Percentiles rank a stretch among this genome's conserved stretches.
These are phyloP conservation scores for Pythium volutum DNA, from an alignment of 352 stramenopile species.

Conservation along the genomic window DNA sequence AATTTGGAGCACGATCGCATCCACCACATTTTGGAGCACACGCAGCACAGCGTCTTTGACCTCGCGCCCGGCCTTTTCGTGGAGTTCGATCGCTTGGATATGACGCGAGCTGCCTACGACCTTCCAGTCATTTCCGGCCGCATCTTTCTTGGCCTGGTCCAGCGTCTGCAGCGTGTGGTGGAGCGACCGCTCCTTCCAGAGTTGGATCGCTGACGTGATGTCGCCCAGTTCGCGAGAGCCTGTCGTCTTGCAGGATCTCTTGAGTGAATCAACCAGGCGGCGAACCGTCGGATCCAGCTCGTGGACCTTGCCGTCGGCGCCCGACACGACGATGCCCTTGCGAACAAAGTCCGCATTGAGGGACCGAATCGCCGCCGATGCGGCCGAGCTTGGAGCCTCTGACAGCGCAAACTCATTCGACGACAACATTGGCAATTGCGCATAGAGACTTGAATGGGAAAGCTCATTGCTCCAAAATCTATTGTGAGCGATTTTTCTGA, in stretches of 20 bases:
- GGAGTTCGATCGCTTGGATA: conserved; percentile 53
- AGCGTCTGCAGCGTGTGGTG: conserved; percentile 50
- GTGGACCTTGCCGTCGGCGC: not conserved
- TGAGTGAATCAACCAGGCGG: conserved; percentile 20
- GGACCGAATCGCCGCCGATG: conserved; percentile 22
- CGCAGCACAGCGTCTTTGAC: conserved; percentile 32
- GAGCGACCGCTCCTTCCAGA: conserved; percentile 62
- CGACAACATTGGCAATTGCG: not conserved
- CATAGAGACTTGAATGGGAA: not conserved
- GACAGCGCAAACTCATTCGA: not conserved
- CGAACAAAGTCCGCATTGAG: conserved; percentile 33
- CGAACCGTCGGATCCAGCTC: conserved; percentile 13
- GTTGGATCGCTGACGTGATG: conserved; percentile 33
- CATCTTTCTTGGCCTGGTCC: conserved; percentile 19
- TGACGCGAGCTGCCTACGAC: conserved; percentile 29
- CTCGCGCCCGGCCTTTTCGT: conserved; percentile 43
- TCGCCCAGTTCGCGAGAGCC: conserved; percentile 21
- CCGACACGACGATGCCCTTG: conserved; percentile 30
- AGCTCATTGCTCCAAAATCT: no score
- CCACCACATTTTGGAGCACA: conserved; percentile 22
- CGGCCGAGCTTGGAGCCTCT: not conserved
- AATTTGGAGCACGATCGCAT: conserved; percentile 26
- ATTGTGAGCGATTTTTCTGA: not conserved
- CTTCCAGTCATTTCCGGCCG: not conserved
- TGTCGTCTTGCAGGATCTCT: conserved; percentile 11